phyloP scores from a whole-genome alignment of 75 land plant species.

The Cunninghamia lanceolata region DNA sequence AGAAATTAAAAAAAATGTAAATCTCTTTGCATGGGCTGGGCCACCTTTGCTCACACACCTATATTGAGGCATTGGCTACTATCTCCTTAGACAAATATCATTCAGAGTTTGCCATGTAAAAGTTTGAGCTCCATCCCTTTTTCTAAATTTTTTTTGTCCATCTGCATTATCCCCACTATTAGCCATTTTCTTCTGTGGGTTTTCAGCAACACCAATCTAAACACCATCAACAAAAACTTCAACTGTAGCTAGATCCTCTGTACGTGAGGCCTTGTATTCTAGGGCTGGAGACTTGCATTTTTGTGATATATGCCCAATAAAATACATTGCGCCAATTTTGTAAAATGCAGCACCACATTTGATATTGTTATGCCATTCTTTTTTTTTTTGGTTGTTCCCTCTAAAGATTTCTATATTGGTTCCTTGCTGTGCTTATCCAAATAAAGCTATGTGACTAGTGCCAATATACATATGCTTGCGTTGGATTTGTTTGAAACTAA shows the following conservation, averaged over 20 bases:
- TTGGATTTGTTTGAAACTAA: too few species aligned
- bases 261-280: slow-evolving; percentile 88
- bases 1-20: slow-evolving; percentile 84
- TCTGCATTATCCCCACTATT: slow-evolving; percentile 28
- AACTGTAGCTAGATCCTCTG: slow-evolving; percentile 88
- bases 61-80: slow-evolving; percentile 99
- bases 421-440: too few species aligned
- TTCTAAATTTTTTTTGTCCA: slow-evolving; percentile 46
- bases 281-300: too few species aligned
- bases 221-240: slow-evolving; percentile 95
- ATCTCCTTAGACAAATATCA: slow-evolving; percentile 85
- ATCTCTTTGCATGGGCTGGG: slow-evolving; percentile 98
- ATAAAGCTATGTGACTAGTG: too few species aligned
- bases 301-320: too few species aligned
- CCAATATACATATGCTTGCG: too few species aligned
- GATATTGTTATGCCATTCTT: too few species aligned
- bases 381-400: too few species aligned
- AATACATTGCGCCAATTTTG: too few species aligned
- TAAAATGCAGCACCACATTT: too few species aligned
- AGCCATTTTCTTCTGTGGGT: slow-evolving; percentile 99
- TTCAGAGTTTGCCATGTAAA: slow-evolving; percentile 93
- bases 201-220: slow-evolving; percentile 90
- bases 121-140: slow-evolving; percentile 62
- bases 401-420: too few species aligned
- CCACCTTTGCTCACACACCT: slow-evolving; percentile 87